Evolutionary conservation across 768 basidiomycete species (phyloP), one percentile per base, ranked within the genome.

Genomic region (Termitomyces heimii): DNA sequence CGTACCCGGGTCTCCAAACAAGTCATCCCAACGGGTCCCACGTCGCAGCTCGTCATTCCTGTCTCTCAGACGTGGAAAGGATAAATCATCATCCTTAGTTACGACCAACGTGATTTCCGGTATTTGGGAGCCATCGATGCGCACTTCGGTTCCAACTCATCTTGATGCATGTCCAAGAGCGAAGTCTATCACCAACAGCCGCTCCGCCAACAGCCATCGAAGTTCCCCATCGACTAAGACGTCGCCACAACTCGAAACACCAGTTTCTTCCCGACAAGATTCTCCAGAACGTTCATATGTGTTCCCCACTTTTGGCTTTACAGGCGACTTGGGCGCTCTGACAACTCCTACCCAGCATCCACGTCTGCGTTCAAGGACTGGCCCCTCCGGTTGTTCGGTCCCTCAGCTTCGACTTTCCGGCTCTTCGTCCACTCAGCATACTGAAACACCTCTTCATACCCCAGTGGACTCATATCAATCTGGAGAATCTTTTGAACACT

Each of bases 371-470:
- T 84, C 83, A 29, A 77, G 77, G 52, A 84, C 84, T 12, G 83
- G 84, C 8, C 84, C 83, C 28, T 84, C 84, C 12, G 70, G 70
- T 34, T 63, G 76, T 52, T 63, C 77, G 52, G 73, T 80, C 61
- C 79, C 84, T 46, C 73, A 81, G 63, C 72, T 82, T 55, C 79
- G 82, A 59, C 80, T 83, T 68, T 91, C 89, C 48, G 83, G 82
- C 51, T 83, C 78, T 20, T 78, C 86, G 2, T 89, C 87, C 0
- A 84, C 84, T 31, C 78, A 82, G 48, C 79, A 84, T n/a, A 77
- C 81, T 5, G 89, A 86, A 63, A 86, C 86, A 1, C 82, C 86
- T 45, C 89, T 88, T 31, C 82, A 82, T 60, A 91, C 89, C 0
- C 89, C 88, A 2, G 70, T 76, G 28, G 84, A 86, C 65, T 70